A percentile compares a stretch with the other conserved stretches of the same genome.
phyloP scores from a whole-genome alignment of 768 basidiomycete species.

The Mycena latifolia region DNA sequence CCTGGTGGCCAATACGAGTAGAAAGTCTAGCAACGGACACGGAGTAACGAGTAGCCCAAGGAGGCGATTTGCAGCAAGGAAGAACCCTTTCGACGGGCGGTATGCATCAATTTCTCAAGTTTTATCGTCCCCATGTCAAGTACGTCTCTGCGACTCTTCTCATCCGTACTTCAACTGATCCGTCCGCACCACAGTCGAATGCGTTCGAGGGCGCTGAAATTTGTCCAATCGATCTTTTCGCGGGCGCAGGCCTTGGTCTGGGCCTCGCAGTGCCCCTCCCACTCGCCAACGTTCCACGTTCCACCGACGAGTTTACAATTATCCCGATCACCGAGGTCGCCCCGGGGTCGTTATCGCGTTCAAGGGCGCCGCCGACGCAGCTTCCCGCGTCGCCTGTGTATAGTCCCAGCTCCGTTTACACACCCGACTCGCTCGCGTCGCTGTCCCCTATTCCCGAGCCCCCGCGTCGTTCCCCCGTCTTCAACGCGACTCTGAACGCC shows the following conservation, averaged over 20 bases:
- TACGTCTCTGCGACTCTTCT: background rate
- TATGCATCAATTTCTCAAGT: constrained; percentile 11
- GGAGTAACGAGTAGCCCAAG: background rate
- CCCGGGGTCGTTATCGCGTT: constrained; percentile 9
- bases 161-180: background rate
- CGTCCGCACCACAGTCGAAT: background rate
- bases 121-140: background rate
- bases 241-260: constrained; percentile 24
- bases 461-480: background rate
- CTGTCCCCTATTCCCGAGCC: background rate
- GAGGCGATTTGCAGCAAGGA: background rate
- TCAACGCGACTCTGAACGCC: background rate
- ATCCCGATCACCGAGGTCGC: constrained; percentile 15
- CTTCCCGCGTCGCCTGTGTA: background rate
- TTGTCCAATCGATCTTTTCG: constrained; percentile 18
- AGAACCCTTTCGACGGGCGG: background rate
- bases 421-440: background rate
- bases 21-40: background rate
- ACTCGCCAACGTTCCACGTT: constrained; percentile 1
- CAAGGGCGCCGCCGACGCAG: constrained; percentile 3
- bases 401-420: background rate
- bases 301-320: constrained; percentile 8
- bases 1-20: background rate
- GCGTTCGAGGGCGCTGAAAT: constrained; percentile 6
- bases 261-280: constrained; percentile 9